Base-by-base conservation (phyloP, 2,329 filamentous ascomycete species). In the Colletotrichum viniferum region DNA sequence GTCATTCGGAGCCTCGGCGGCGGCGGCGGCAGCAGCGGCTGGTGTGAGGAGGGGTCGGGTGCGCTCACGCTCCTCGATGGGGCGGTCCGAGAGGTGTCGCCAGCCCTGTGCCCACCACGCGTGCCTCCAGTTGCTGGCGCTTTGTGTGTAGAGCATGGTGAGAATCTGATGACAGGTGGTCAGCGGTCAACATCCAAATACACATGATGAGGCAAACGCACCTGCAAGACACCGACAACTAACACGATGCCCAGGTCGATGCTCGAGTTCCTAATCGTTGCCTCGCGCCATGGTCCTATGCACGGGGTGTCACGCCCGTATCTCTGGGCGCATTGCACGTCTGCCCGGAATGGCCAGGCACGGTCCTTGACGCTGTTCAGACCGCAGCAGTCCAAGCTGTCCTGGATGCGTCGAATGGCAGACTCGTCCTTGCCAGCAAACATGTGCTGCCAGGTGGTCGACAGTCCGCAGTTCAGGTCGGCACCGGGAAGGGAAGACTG, bases 321-420 rank as follows among this genome's bases (percentile, higher is more conserved):
- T 6, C 86, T 82, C 61, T 85, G 81, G 6, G 83, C 78, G 79
- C 92, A 93, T 14, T 24, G 71, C 56, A 56, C 79, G 76, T 60
- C 82, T 65, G 66, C 79, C 78, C 67, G 82, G 74, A 94, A 94
- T 0, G 93, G 94, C 85, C 89, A 94, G 0, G 90, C 89, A 78
- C 89, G 90, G 79, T 95, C 92, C 34, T 81, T 82, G 32, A 90
- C 80, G 6, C 86, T 88, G 71, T 87, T 87, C 38, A 94, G 85
- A 0, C 94, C 94, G 78, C 94, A 95, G 84, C 94, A 95, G 9
- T 88, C 81, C 36, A 94, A 88, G 0, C 87, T 82, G 80, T 95
- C 91, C 79, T 95, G 94, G 66, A 95, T 92, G 3, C 84, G 82
- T 56, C 87, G 85, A 72, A 95, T 89, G 3, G 86, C 82, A 1